Evolutionary conservation across 2,329 filamentous ascomycete genomes (phyloP).

Genomic region (Zymoseptoria brevis): DNA sequence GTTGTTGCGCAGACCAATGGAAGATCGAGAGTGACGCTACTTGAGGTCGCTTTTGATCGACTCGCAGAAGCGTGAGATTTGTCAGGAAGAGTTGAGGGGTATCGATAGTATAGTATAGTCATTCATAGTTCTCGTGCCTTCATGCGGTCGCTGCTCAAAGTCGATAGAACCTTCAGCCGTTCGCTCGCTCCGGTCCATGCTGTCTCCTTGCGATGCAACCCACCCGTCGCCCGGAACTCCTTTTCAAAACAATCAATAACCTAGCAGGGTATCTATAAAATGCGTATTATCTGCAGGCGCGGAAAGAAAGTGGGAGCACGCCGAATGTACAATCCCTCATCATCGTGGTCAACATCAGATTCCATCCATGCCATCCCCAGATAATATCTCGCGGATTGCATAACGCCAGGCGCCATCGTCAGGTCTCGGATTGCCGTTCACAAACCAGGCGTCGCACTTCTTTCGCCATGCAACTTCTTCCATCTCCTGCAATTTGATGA

Average conservation of each 20-base stretch:
- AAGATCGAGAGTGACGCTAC: background rate
- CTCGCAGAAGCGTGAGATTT: background rate
- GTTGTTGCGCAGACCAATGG: background rate
- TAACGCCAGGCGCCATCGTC: slow-evolving; percentile 64
- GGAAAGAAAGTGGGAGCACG: slow-evolving; percentile 2
- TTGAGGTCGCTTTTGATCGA: background rate
- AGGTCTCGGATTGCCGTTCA: slow-evolving; percentile 50
- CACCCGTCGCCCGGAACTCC: background rate
- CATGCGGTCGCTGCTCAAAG: background rate
- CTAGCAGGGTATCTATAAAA: background rate
- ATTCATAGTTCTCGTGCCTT: background rate
- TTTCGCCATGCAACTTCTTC: slow-evolving; percentile 88
- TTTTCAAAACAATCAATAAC: background rate
- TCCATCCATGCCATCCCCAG: slow-evolving; percentile 10
- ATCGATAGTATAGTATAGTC: background rate
- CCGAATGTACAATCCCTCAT: slow-evolving; percentile 6
- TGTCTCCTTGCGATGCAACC: background rate
- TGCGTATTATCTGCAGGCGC: slow-evolving; percentile 15
- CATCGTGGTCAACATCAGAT: slow-evolving; percentile 5
- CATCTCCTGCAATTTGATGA: slow-evolving; percentile 77
- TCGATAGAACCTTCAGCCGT: background rate
- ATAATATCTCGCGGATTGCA: slow-evolving; percentile 20
- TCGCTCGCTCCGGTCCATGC: background rate
- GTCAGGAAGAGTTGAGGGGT: background rate
- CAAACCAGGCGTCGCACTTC: slow-evolving; percentile 81